These are phyloP conservation scores for Xenoacremonium recifei DNA, from an alignment of 2,329 filamentous ascomycete genomes.

Conservation along the genomic window DNA sequence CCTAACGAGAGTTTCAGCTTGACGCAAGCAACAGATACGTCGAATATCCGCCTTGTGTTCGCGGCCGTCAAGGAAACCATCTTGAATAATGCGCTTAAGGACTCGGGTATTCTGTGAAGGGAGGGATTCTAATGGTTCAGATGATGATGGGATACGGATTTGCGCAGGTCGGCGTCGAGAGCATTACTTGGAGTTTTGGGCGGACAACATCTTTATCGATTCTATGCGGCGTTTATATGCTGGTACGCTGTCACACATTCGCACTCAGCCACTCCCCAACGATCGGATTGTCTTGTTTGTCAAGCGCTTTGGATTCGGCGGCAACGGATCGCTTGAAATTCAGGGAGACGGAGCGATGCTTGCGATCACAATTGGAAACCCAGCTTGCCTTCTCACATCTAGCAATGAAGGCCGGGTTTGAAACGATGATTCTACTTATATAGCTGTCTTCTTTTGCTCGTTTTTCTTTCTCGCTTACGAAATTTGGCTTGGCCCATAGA, in stretches of 20 bases:
- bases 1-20: conserved; percentile 57
- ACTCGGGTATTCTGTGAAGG: conserved; percentile 86
- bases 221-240: conserved; percentile 16
- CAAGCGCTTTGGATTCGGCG: too few relatives aligned
- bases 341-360: too few relatives aligned
- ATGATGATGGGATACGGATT: conserved; percentile 21
- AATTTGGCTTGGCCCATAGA: not conserved
- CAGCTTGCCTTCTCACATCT: too few relatives aligned
- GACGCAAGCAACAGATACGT: conserved; percentile 97
- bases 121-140: conserved; percentile 12
- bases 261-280: conserved; percentile 6
- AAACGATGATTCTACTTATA: conserved; percentile 19
- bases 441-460: conserved; percentile 14
- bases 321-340: too few relatives aligned
- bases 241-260: conserved; percentile 9
- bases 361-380: too few relatives aligned
- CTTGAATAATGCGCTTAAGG: conserved; percentile 94
- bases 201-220: conserved; percentile 12
- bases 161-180: conserved; percentile 24
- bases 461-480: conserved; percentile 13
- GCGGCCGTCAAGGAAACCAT: conserved; percentile 99
- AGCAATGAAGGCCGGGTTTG: conserved; percentile 13
- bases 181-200: conserved; percentile 26
- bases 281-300: too few relatives aligned
- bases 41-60: conserved; percentile 96